A percentile compares a stretch with the other conserved stretches of the same genome.
These are phyloP conservation scores for Tagetes erecta DNA, from an alignment of 129 eudicot genomes.

Conservation along the genomic window DNA sequence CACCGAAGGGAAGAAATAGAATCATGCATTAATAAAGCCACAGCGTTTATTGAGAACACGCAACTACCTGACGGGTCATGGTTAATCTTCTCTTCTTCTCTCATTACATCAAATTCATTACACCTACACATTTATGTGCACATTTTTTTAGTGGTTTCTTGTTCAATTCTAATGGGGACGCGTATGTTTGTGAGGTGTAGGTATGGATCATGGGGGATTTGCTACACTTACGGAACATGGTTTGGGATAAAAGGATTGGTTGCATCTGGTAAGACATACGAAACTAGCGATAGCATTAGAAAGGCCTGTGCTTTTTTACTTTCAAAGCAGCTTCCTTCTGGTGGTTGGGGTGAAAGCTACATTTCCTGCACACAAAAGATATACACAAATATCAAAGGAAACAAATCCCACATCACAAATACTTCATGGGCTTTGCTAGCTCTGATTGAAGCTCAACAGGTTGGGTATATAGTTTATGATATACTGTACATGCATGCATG, in stretches of 20 bases:
- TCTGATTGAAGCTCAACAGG: constrained; percentile 79
- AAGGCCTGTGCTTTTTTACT: constrained; percentile 66
- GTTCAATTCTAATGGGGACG: neutral
- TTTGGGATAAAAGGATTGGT: constrained; percentile 67
- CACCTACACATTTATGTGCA: neutral
- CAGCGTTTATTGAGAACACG: constrained; percentile 45
- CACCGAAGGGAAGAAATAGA: constrained; percentile 48
- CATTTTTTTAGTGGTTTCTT: neutral
- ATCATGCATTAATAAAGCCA: constrained; percentile 47
- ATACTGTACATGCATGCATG: neutral
- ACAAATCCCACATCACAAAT: constrained; percentile 52
- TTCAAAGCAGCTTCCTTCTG: constrained; percentile 59
- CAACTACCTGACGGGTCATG: constrained; percentile 66
- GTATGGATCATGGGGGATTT: constrained; percentile 83
- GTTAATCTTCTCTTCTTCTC: constrained; percentile 25
- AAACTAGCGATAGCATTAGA: constrained; percentile 45
- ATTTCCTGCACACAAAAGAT: constrained; percentile 52
- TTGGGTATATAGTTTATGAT: constrained; percentile 11
- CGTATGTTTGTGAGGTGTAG: constrained; percentile 32
- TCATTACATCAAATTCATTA: neutral
- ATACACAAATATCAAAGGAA: constrained; percentile 49
- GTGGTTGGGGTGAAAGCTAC: constrained; percentile 87
- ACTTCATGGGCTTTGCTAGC: constrained; percentile 84
- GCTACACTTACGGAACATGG: constrained; percentile 90
- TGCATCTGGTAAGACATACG: constrained; percentile 46